Evolutionary conservation across 768 basidiomycete species (phyloP), one percentile per base, ranked within the genome.

Genomic region (Boletus huronensis): DNA sequence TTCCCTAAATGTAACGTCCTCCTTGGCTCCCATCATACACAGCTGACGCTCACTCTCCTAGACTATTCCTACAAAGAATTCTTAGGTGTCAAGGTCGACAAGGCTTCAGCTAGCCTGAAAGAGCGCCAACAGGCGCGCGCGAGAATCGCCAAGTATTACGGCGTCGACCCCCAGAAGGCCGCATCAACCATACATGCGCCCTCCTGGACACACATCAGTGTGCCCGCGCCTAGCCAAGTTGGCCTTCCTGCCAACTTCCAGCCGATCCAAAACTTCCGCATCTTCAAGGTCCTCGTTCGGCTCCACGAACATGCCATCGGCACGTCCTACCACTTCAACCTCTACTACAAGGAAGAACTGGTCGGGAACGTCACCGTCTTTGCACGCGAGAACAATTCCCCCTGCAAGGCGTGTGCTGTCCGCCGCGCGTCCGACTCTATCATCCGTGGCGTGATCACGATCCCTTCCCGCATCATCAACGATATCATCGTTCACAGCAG

Each of bases 51-150:
- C 32, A 26, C 25, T 29, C 14, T 50, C 35, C 5, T 26, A 70
- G 68, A 65, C 13, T 69, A 69, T 45, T 64, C 70, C 13, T 70
- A 70, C 42, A 48, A 58, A n/a, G 56, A 60, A 35, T 62, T 69
- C 31, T 36, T 46, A 44, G 65, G 67, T 19, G 48, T 70, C 17
- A 61, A 69, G 28, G 68, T 71, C 8, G 59, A 71, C 42, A 48
- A 54, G 35, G 40, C 63, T 0, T 44, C 65, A 5, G 25, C 41
- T 3, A 50, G n/a, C 23, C 39, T 50, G 7, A 31, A 58, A 38
- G 54, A 65, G 29, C 62, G 65, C 19, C 54, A 61, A 34, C 42
- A 51, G 19, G 64, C 60, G 0, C 69, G 68, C 21, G 54, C 58
- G 9, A 55, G 45, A 26, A 58, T 70, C 14, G 55, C 63, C 36